Percentiles rank a stretch among this genome's conserved stretches.
Conservation (phyloP, 208 protist species). For the Wallacemonas sp. region DNA sequence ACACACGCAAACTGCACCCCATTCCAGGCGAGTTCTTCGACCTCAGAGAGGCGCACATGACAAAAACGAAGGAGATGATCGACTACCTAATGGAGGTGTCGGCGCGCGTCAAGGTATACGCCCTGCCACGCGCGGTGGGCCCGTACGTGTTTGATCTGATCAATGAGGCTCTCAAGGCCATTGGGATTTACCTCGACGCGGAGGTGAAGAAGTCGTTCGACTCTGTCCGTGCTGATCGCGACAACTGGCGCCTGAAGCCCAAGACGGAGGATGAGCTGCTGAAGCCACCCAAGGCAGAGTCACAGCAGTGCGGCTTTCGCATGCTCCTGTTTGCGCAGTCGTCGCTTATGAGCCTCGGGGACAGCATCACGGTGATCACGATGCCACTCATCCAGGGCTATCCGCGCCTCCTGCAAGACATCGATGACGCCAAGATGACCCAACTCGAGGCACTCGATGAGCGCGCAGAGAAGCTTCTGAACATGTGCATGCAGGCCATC, state of each 20-base stretch:
- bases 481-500: slow-evolving; percentile 78
- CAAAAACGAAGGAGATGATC: slow-evolving; percentile 74
- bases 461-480: slow-evolving; percentile 67
- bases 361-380: slow-evolving; percentile 52
- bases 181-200: slow-evolving; percentile 61
- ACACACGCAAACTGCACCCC: slow-evolving; percentile 74
- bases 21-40: slow-evolving; percentile 75
- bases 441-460: slow-evolving; percentile 68
- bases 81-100: slow-evolving; percentile 61
- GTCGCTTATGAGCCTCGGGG: slow-evolving; percentile 69
- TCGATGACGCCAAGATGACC: slow-evolving; percentile 51
- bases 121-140: slow-evolving; percentile 43
- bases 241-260: slow-evolving; percentile 70
- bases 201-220: slow-evolving; percentile 76
- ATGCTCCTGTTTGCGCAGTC: slow-evolving; percentile 89
- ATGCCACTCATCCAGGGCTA: slow-evolving; percentile 49
- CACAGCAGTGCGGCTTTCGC: slow-evolving; percentile 82
- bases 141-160: slow-evolving; percentile 65
- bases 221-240: slow-evolving; percentile 59
- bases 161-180: slow-evolving; percentile 35
- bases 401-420: slow-evolving; percentile 45
- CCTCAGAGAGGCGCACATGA: slow-evolving; percentile 81
- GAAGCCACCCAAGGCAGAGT: slow-evolving; percentile 53
- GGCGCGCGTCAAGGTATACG: slow-evolving; percentile 56
- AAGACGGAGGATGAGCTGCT: slow-evolving; percentile 73